These are phyloP conservation scores for Fusarium burgessii DNA, from an alignment of 2,329 filamentous ascomycete species.

Conservation along the genomic window DNA sequence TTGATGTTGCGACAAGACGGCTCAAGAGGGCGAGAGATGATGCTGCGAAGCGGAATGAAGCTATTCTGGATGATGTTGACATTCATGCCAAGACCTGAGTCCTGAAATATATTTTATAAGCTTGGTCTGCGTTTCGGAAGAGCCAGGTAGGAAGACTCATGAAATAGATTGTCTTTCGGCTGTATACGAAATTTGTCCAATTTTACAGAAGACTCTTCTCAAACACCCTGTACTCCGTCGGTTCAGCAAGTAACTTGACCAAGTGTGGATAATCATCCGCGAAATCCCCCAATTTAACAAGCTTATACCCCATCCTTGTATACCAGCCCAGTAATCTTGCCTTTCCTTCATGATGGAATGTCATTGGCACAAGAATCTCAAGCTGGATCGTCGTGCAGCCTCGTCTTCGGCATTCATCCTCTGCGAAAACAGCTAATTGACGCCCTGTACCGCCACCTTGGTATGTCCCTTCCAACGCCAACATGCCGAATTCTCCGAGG, in stretches of 20 bases:
- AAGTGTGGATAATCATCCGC: constrained; percentile 46
- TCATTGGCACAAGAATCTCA: constrained; percentile 47
- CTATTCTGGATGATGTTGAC: background rate
- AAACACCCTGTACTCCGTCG: constrained; percentile 47
- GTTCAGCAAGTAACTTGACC: constrained; percentile 42
- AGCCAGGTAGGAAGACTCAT: background rate
- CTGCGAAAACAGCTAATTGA: constrained; percentile 45
- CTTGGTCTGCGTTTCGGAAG: too few relatives aligned
- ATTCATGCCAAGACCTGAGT: background rate
- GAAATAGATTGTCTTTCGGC: background rate
- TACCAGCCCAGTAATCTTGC: constrained; percentile 48
- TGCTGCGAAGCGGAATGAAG: background rate
- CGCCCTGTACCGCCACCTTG: constrained; percentile 45
- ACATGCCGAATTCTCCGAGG: constrained; percentile 47
- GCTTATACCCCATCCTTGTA: constrained; percentile 44
- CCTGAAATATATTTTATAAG: rapidly evolving
- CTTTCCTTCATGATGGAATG: constrained; percentile 46
- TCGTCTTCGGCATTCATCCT: constrained; percentile 42
- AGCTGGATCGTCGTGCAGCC: constrained; percentile 49
- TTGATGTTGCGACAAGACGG: background rate
- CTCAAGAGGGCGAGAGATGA: background rate
- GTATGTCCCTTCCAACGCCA: constrained; percentile 42
- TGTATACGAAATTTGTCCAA: rapidly evolving
- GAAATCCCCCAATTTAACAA: constrained; percentile 46
- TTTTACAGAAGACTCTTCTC: constrained; percentile 38